A percentile compares a stretch with the other conserved stretches of the same genome.
These are phyloP conservation scores for Hansenula sp. DNA, from an alignment of 1,139 yeast species.

Conservation along the genomic window DNA sequence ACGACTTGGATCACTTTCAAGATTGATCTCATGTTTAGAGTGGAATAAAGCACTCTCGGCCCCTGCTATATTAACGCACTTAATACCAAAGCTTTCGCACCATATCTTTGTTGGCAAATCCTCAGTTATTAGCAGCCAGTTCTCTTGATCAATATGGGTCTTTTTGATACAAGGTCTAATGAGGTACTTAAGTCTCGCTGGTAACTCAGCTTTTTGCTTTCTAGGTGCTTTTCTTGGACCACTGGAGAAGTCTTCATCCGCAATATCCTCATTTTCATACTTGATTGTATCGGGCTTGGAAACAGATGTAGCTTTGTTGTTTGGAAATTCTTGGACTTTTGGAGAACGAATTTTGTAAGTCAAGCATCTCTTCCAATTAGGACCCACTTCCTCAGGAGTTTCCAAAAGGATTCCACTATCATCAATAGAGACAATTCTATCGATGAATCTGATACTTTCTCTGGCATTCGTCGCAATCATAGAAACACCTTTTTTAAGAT, in stretches of 20 bases:
- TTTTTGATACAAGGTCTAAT: constrained; percentile 49
- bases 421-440: constrained; percentile 31
- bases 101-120: constrained; percentile 48
- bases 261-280: constrained; percentile 7
- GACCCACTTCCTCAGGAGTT: constrained; percentile 39
- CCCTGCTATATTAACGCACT: constrained; percentile 47
- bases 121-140: constrained; percentile 54
- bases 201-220: constrained; percentile 38
- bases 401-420: constrained; percentile 26
- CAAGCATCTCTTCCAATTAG: constrained; percentile 45
- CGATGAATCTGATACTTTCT: constrained; percentile 53
- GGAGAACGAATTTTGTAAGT: constrained; percentile 44
- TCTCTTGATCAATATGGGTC: constrained; percentile 32
- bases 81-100: constrained; percentile 51
- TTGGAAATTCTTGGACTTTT: constrained; percentile 42
- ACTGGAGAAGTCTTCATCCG: neutral
- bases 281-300: constrained; percentile 13
- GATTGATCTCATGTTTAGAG: constrained; percentile 8
- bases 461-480: constrained; percentile 53
- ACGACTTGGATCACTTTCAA: constrained; percentile 7
- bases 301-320: constrained; percentile 9
- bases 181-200: constrained; percentile 42
- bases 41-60: constrained; percentile 39
- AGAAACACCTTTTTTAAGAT: constrained; percentile 47
- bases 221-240: constrained; percentile 3